Percentiles rank a stretch among this genome's conserved stretches.
phyloP scores from a whole-genome alignment of 2,329 filamentous ascomycete genomes.

The Pseudocercospora pini-densiflorae region DNA sequence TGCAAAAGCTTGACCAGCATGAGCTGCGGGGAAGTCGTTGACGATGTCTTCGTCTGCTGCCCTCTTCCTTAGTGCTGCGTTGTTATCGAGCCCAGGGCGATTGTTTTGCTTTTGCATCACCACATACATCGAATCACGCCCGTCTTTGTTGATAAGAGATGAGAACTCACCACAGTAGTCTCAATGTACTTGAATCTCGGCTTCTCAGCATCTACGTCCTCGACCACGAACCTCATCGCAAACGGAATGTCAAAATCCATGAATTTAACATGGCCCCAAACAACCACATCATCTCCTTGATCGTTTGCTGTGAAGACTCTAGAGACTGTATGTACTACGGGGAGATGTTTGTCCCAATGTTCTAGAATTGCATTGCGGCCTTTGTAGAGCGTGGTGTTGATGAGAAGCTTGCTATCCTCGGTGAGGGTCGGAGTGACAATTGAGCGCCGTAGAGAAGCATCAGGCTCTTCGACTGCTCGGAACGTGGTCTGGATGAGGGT shows the following conservation, averaged over 20 bases:
- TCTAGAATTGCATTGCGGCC: not conserved
- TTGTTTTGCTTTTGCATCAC: not conserved
- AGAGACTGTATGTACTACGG: not conserved
- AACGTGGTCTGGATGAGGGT: not conserved
- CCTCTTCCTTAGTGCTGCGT: no score
- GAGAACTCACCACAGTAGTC: not conserved
- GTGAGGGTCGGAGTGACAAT: not conserved
- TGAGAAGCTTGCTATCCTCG: not conserved
- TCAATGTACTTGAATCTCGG: not conserved
- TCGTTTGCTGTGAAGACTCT: not conserved
- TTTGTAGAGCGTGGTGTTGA: not conserved
- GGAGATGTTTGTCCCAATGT: not conserved
- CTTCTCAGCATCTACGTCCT: not conserved
- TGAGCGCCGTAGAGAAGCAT: not conserved
- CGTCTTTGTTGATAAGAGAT: not conserved
- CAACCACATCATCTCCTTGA: not conserved
- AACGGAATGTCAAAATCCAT: not conserved
- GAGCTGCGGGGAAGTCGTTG: no score
- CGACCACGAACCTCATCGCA: not conserved
- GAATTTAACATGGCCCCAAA: not conserved
- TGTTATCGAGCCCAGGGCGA: not conserved
- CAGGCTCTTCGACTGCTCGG: not conserved
- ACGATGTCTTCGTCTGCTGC: no score
- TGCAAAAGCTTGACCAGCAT: no score
- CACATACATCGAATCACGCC: not conserved